Conservation (phyloP, 768 basidiomycete species). For the Royoungia palumana region DNA sequence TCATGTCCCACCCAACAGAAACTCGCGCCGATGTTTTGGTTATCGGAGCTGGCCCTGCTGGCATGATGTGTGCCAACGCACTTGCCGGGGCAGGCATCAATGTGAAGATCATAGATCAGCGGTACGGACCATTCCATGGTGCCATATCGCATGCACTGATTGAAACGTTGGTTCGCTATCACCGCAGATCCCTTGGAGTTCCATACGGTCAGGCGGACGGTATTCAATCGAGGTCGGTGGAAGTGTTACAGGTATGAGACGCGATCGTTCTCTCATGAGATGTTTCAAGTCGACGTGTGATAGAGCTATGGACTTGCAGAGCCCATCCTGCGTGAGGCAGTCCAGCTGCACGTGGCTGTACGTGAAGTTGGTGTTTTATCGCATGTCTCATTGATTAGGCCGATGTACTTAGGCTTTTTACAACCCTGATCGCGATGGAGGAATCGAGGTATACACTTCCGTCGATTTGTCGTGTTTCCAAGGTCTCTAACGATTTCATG, state of each 20-base stretch:
- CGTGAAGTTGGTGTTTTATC: conserved; percentile 20
- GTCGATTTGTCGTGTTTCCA: too few species aligned
- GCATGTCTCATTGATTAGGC: background rate
- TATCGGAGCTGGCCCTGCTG: conserved; percentile 40
- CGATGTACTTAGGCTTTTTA: conserved; percentile 59
- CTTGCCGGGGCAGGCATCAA: conserved; percentile 24
- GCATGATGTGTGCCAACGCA: too few species aligned
- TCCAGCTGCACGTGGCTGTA: conserved; percentile 69
- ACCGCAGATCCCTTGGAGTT: conserved; percentile 37
- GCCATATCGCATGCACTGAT: too few species aligned
- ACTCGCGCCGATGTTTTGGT: conserved; percentile 45
- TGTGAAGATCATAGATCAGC: conserved; percentile 16
- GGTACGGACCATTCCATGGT: too few species aligned
- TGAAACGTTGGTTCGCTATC: background rate
- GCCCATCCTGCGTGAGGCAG: conserved; percentile 57
- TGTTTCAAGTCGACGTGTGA: background rate
- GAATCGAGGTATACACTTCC: conserved; percentile 36
- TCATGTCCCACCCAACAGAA: conserved; percentile 20
- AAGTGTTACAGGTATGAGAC: conserved; percentile 44
- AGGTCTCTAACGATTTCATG: too few species aligned
- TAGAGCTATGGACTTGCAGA: conserved; percentile 79
- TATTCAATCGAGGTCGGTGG: conserved; percentile 53
- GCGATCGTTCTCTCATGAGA: background rate
- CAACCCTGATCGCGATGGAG: conserved; percentile 57
- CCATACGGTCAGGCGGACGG: conserved; percentile 53